Percentiles rank a stretch among this genome's conserved stretches.
Conservation (phyloP, 2,329 filamentous ascomycete genomes). For the Scorias spongiosa region DNA sequence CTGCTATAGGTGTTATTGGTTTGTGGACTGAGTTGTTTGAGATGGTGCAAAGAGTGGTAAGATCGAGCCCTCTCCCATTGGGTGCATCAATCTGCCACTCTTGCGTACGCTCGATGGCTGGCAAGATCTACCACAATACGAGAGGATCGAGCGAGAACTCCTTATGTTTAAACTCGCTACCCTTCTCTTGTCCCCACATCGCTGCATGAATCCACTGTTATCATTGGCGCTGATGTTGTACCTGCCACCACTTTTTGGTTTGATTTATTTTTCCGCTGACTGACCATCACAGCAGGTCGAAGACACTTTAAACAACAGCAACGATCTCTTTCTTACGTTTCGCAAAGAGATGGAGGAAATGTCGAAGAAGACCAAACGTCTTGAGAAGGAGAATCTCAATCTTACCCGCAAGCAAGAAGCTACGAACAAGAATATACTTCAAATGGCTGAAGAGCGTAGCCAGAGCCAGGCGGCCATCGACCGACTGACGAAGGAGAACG, state of each 20-base stretch:
- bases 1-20: not conserved
- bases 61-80: not conserved
- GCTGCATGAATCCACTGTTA: no score
- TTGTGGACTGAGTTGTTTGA: not conserved
- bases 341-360: conserved; percentile 99
- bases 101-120: not conserved
- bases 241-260: not conserved
- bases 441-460: conserved; percentile 89
- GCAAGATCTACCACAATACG: not conserved
- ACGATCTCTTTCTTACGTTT: conserved; percentile 92
- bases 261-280: conserved; percentile 19
- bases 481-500: conserved; percentile 67
- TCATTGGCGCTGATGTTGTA: no score
- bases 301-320: conserved; percentile 95
- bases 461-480: conserved; percentile 63
- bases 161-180: no score
- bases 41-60: not conserved
- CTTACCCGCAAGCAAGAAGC: conserved; percentile 86
- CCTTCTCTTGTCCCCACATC: no score
- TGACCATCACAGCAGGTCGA: conserved; percentile 60
- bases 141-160: not conserved
- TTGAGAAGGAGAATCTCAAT: conserved; percentile 90
- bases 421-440: conserved; percentile 85
- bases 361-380: conserved; percentile 94
- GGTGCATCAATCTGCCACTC: not conserved